Percentiles rank a stretch among this genome's conserved stretches.
These are phyloP conservation scores for Claviceps africana DNA, from an alignment of 2,329 filamentous ascomycete species.

Conservation along the genomic window DNA sequence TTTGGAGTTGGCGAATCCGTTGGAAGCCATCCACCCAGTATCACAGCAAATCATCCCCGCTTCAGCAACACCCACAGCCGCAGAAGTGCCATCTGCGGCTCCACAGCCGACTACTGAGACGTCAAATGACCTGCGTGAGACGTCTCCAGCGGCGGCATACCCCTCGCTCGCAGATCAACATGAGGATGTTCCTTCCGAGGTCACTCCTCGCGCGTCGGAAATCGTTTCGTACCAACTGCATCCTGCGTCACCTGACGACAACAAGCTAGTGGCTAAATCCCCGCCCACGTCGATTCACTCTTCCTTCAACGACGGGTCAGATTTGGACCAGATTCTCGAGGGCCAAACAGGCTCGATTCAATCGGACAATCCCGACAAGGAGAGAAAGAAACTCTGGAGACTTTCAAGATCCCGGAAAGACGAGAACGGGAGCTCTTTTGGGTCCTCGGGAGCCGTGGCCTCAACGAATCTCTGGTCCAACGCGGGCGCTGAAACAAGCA, in stretches of 20 bases:
- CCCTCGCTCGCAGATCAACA: slow-evolving; percentile 10
- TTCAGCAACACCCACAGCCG: not conserved
- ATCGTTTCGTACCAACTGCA: slow-evolving; percentile 28
- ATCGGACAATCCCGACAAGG: slow-evolving; percentile 42
- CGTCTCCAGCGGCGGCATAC: slow-evolving; percentile 4
- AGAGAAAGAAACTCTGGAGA: slow-evolving; percentile 59
- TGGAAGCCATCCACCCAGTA: slow-evolving; percentile 21
- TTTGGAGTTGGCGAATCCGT: slow-evolving; percentile 30
- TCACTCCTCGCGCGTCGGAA: slow-evolving; percentile 33
- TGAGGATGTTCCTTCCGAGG: slow-evolving; percentile 26
- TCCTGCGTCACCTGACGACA: slow-evolving; percentile 20
- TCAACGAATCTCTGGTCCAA: slow-evolving; percentile 43
- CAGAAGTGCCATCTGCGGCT: not conserved
- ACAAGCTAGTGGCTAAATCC: slow-evolving; percentile 54
- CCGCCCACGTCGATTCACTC: slow-evolving; percentile 67
- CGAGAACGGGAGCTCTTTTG: slow-evolving; percentile 31
- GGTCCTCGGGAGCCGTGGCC: slow-evolving; percentile 29
- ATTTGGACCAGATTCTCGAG: slow-evolving; percentile 54
- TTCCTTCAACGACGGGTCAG: slow-evolving; percentile 66
- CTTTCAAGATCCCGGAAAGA: slow-evolving; percentile 51
- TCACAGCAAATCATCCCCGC: slow-evolving; percentile 1
- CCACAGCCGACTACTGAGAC: not conserved
- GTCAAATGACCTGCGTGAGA: not conserved
- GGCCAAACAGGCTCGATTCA: slow-evolving; percentile 28
- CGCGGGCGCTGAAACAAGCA: slow-evolving; percentile 49